Conservation (phyloP, 176 grass and related monocot species). For the Miscanthus lutarioriparius region DNA sequence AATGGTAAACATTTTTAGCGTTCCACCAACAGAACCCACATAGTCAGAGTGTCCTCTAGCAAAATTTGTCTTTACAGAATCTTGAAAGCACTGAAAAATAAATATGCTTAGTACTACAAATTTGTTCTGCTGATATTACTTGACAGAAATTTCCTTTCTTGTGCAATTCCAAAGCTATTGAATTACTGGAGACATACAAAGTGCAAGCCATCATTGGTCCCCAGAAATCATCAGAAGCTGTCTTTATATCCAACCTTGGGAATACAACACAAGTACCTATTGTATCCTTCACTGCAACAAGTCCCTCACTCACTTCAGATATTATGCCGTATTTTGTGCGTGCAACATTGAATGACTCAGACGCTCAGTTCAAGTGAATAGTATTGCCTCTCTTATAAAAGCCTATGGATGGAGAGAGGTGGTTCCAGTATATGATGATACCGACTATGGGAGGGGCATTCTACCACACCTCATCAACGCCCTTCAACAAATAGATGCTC, state of each 20-base stretch:
- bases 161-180: slow-evolving; percentile 10
- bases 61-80: no score
- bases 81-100: not conserved
- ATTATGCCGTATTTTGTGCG: slow-evolving; percentile 47
- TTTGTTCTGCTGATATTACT: not conserved
- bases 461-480: slow-evolving; percentile 52
- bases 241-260: slow-evolving; percentile 41
- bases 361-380: slow-evolving; percentile 35
- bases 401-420: slow-evolving; percentile 52
- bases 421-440: slow-evolving; percentile 41
- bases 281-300: slow-evolving; percentile 52
- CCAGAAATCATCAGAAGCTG: slow-evolving; percentile 43
- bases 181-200: slow-evolving; percentile 28
- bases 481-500: slow-evolving; percentile 35
- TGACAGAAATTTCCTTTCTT: not conserved
- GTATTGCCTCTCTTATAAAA: slow-evolving; percentile 44
- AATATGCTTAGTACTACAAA: not conserved
- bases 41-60: no score
- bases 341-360: slow-evolving; percentile 32
- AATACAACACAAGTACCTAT: slow-evolving; percentile 31
- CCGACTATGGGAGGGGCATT: slow-evolving; percentile 50
- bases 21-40: no score
- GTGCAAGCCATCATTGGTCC: slow-evolving; percentile 59
- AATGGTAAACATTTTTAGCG: no score
- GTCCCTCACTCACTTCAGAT: slow-evolving; percentile 22